Conservation (phyloP, 257 asterid species). For the Nicotiana otophora region DNA sequence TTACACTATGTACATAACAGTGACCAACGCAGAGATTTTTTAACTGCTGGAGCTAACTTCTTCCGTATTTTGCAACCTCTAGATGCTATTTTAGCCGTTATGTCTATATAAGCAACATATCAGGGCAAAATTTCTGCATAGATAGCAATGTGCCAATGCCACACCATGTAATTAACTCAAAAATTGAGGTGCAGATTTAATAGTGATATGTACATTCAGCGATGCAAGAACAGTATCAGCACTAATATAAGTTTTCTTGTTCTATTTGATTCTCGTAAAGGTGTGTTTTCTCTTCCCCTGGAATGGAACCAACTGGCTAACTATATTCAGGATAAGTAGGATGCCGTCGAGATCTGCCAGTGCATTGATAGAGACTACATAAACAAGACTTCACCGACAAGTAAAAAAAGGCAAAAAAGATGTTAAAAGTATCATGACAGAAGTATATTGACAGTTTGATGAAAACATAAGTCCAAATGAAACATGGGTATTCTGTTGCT, state of each 20-base stretch:
- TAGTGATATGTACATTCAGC: background rate
- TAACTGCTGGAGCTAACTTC: too few relatives aligned
- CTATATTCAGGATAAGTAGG: background rate
- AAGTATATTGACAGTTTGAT: background rate
- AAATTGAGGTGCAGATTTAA: background rate
- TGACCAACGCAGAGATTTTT: too few relatives aligned
- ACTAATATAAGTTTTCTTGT: too few relatives aligned
- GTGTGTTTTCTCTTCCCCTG: too few relatives aligned
- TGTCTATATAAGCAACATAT: background rate
- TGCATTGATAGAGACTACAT: too few relatives aligned
- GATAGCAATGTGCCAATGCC: background rate
- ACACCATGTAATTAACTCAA: background rate
- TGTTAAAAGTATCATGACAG: too few relatives aligned
- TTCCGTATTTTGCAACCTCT: too few relatives aligned
- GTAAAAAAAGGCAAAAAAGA: background rate
- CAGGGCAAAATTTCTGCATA: background rate
- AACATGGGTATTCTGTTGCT: background rate
- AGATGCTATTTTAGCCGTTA: too few relatives aligned
- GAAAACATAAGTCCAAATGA: background rate
- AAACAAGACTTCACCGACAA: background rate
- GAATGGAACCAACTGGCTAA: background rate
- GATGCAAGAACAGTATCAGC: background rate
- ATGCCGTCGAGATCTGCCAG: background rate
- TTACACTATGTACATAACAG: too few relatives aligned
- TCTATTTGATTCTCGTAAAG: too few relatives aligned